Percentiles rank a stretch among this genome's conserved stretches.
Conservation (phyloP, 768 basidiomycete species). For the Coprinopsis strossmayeri region DNA sequence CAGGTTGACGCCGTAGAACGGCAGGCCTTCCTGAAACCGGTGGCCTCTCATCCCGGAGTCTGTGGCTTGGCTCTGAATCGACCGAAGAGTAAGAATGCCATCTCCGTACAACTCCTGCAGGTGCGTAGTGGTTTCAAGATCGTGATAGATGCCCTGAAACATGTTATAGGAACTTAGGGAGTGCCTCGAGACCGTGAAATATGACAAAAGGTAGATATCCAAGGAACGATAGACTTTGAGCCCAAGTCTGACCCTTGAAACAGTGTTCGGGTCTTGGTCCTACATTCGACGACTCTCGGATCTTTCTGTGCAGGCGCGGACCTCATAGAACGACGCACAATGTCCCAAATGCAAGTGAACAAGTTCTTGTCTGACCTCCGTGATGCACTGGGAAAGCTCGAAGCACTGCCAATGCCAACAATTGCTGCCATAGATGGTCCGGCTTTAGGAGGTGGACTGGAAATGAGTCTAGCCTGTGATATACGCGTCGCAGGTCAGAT, state of each 20-base stretch:
- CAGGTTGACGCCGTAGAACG: conserved; percentile 15
- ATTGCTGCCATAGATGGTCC: conserved; percentile 92
- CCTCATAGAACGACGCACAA: conserved; percentile 75
- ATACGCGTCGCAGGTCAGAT: conserved; percentile 74
- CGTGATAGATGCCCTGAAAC: conserved; percentile 4
- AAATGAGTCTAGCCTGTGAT: conserved; percentile 85
- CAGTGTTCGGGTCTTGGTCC: conserved; percentile 73
- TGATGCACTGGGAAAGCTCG: conserved; percentile 65
- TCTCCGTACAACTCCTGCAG: conserved; percentile 65
- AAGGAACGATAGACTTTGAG: not conserved
- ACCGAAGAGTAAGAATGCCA: conserved; percentile 82
- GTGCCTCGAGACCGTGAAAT: conserved; percentile 58
- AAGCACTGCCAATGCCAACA: conserved; percentile 79
- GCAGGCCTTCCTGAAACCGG: conserved; percentile 46
- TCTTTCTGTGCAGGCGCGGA: conserved; percentile 94
- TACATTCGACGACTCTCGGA: conserved; percentile 72
- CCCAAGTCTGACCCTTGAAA: too few relatives aligned
- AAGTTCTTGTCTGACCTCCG: conserved; percentile 77
- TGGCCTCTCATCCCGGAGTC: conserved; percentile 55
- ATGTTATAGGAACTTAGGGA: conserved; percentile 60
- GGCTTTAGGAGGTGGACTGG: conserved; percentile 89
- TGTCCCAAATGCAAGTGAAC: conserved; percentile 68
- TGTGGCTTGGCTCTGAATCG: conserved; percentile 73
- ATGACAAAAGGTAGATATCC: conserved; percentile 51
- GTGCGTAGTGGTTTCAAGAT: conserved; percentile 27